Percentiles rank a stretch among this genome's conserved stretches.
These are phyloP conservation scores for Porcisia hertigi DNA, from an alignment of 208 protist genomes.

Conservation along the genomic window DNA sequence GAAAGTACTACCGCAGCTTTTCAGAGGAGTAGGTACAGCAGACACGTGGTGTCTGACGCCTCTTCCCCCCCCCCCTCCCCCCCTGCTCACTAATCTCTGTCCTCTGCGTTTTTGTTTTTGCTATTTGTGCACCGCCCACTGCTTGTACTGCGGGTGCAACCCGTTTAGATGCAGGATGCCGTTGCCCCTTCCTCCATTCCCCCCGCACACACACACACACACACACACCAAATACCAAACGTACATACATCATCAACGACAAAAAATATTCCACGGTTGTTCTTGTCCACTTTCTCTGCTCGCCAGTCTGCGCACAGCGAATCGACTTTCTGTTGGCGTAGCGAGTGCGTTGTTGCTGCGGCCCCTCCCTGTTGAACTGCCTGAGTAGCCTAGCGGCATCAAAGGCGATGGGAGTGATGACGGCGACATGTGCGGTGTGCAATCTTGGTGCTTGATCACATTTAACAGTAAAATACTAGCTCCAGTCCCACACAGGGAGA, in stretches of 20 bases:
- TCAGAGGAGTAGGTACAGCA: not conserved
- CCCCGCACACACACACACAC: not conserved
- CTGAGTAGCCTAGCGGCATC: not conserved
- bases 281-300: too few relatives aligned
- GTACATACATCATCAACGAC: not conserved
- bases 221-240: not conserved
- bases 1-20: constrained; percentile 31
- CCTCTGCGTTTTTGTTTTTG: not conserved
- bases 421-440: not conserved
- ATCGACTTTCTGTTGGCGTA: not conserved
- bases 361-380: not conserved
- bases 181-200: not conserved
- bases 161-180: not conserved
- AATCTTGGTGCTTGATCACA: not conserved
- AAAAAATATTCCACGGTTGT: not conserved
- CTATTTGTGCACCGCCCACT: not conserved
- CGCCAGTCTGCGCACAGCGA: not conserved
- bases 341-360: not conserved
- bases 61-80: not conserved
- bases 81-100: not conserved
- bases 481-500: not conserved
- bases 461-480: not conserved
- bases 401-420: not conserved
- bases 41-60: not conserved
- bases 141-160: not conserved